These are phyloP conservation scores for Candida mattraensis DNA, from an alignment of 805 yeast genomes.

Conservation along the genomic window DNA sequence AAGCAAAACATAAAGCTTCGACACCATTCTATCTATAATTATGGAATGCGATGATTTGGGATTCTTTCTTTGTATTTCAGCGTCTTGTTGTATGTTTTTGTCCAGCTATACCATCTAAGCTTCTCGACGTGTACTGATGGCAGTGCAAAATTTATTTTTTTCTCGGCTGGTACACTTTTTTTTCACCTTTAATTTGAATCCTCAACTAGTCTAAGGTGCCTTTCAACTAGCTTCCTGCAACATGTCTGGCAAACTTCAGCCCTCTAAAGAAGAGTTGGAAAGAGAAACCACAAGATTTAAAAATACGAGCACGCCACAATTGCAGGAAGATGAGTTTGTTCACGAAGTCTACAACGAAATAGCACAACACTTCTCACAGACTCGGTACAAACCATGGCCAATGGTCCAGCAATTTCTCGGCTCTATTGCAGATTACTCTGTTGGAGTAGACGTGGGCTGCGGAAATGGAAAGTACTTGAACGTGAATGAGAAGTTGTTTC, in stretches of 20 bases:
- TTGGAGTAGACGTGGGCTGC: slow-evolving; percentile 95
- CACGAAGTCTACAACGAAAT: slow-evolving; percentile 93
- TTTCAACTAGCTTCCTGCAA: no score
- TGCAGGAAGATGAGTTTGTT: slow-evolving; percentile 74
- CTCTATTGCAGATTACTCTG: slow-evolving; percentile 47
- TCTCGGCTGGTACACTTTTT: no score
- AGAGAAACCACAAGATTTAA: slow-evolving; percentile 31
- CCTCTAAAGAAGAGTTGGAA: slow-evolving; percentile 29
- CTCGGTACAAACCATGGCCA: slow-evolving; percentile 98
- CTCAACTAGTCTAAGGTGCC: no score
- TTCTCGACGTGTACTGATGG: no score
- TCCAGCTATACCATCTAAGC: no score
- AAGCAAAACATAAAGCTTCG: no score
- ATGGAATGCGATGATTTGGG: no score
- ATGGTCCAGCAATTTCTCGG: slow-evolving; percentile 73
- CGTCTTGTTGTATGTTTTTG: no score
- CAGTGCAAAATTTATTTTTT: no score
- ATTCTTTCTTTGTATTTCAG: no score
- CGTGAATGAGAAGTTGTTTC: slow-evolving; percentile 63
- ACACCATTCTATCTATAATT: no score
- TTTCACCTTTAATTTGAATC: no score
- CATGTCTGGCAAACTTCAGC: slow-evolving; percentile 35
- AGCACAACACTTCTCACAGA: slow-evolving; percentile 89
- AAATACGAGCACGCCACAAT: slow-evolving; percentile 41
- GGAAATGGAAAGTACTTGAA: slow-evolving; percentile 93